These are phyloP conservation scores for Cucurbita argyrosperma DNA, from an alignment of 306 rosid genomes.

Conservation along the genomic window DNA sequence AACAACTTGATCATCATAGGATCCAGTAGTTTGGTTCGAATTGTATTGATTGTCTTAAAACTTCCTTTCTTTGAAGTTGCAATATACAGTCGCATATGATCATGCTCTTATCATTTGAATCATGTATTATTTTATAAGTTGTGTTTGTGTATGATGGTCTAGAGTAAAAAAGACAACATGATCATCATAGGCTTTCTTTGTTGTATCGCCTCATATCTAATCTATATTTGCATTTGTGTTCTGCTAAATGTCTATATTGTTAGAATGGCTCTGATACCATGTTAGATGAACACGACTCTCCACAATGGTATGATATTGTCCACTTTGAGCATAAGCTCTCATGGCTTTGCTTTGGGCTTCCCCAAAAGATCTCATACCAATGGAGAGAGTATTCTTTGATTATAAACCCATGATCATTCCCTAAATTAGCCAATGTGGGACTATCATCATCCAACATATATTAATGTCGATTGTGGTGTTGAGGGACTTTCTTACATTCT, in stretches of 20 bases:
- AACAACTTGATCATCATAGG: not conserved
- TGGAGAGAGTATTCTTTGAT: too few relatives aligned
- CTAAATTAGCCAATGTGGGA: too few relatives aligned
- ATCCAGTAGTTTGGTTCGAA: not conserved
- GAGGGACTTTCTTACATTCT: not conserved
- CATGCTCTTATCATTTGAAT: not conserved
- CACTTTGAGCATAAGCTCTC: too few relatives aligned
- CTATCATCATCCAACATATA: too few relatives aligned
- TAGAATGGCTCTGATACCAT: too few relatives aligned
- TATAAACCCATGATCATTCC: too few relatives aligned
- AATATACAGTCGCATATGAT: not conserved
- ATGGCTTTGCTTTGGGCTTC: too few relatives aligned
- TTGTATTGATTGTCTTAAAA: not conserved
- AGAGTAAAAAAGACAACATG: not conserved
- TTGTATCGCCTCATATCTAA: not conserved
- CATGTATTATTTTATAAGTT: not conserved
- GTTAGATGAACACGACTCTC: too few relatives aligned
- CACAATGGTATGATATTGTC: too few relatives aligned
- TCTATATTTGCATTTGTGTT: not conserved
- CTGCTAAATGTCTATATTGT: not conserved
- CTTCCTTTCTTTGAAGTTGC: not conserved
- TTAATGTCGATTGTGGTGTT: constrained; percentile 23
- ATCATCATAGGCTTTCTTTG: not conserved
- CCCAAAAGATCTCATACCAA: too few relatives aligned
- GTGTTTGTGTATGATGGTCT: not conserved